Base-by-base conservation (phyloP, 805 yeast species). In the Middelhovenomyces tepae region DNA sequence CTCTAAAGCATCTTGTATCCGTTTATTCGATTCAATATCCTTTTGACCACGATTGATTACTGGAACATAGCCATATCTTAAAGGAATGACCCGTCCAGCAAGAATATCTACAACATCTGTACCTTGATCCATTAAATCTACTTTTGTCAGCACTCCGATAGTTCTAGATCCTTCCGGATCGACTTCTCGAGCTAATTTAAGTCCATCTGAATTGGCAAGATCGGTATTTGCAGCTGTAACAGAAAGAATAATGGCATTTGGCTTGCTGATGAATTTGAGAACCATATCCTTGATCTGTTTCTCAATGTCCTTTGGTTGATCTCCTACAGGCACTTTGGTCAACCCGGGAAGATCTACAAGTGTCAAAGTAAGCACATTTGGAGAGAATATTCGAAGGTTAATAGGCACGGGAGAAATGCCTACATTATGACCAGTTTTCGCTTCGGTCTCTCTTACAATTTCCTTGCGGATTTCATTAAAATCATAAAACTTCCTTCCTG, bases 241-340 rank as follows among this genome's bases (percentile, higher is more conserved):
- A 1, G 96, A 89, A 36, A 91, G 67, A 39, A 91, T 80, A 44
- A 91, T 83, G 40, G 96, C 94, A 51, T 91, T 89, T 37, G 97
- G 97, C 51, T 86, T 86, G 17, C 95, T 79, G 45, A 91, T 87
- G 55, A 80, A 91, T 59, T 86, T 87, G 70, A 91, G 69, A 30
- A 91, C 67, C 85, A 91, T 79, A 44, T 86, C 94, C 53, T 86
- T 78, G 51, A 91, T 91, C 62, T 85, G 96, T 44, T 71, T 75
- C 64, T 91, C 98, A 45, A 91, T 91, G 59, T 91, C 98, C 50
- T 82, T 80, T 35, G 98, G 98, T 62, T 91, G 98, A 62, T 91
- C 98, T 31, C 98, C 98, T 36, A 91, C 95, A 3, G 98, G 98
- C 23, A 91, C 98, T 57, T 91, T 91, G 25, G 98, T 91, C 51